A percentile compares a stretch with the other conserved stretches of the same genome.
These are phyloP conservation scores for Lactuca saligna DNA, from an alignment of 129 eudicot genomes.

Conservation along the genomic window DNA sequence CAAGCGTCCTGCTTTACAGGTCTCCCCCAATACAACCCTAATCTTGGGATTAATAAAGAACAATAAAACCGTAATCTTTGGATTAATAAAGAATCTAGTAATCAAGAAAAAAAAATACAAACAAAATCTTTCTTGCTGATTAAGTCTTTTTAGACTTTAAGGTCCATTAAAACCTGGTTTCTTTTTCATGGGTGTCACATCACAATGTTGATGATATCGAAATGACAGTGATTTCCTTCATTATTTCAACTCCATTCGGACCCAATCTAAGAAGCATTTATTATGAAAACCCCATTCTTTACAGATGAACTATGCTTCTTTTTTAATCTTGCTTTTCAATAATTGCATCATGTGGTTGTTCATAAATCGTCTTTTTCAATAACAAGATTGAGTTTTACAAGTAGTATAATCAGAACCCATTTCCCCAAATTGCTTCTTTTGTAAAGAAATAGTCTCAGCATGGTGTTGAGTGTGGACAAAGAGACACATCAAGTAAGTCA, in stretches of 20 bases:
- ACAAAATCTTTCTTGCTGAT: constrained; percentile 14
- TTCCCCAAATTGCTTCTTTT: constrained; percentile 4
- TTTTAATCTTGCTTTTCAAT: constrained; percentile 14
- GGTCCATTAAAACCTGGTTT: constrained; percentile 27
- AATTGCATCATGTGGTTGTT: constrained; percentile 21
- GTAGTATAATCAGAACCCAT: background rate
- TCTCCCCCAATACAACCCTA: constrained; percentile 23
- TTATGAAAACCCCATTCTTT: constrained; percentile 16
- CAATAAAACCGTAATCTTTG: constrained; percentile 21
- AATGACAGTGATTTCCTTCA: constrained; percentile 16
- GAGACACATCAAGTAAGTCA: constrained; percentile 21
- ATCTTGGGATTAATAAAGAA: constrained; percentile 15
- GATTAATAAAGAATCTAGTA: constrained; percentile 7
- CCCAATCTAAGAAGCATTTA: constrained; percentile 22
- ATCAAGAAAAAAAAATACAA: background rate
- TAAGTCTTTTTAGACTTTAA: constrained; percentile 8
- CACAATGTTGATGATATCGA: constrained; percentile 13
- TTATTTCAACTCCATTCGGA: constrained; percentile 20
- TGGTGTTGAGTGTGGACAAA: background rate
- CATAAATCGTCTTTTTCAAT: background rate
- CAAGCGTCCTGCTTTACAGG: constrained; percentile 63
- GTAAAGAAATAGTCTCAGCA: constrained; percentile 4
- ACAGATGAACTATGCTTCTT: constrained; percentile 26
- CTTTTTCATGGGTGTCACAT: constrained; percentile 33
- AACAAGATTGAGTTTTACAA: background rate